These are phyloP conservation scores for Fonsecaea monophora DNA, from an alignment of 2,329 filamentous ascomycete species.

Conservation along the genomic window DNA sequence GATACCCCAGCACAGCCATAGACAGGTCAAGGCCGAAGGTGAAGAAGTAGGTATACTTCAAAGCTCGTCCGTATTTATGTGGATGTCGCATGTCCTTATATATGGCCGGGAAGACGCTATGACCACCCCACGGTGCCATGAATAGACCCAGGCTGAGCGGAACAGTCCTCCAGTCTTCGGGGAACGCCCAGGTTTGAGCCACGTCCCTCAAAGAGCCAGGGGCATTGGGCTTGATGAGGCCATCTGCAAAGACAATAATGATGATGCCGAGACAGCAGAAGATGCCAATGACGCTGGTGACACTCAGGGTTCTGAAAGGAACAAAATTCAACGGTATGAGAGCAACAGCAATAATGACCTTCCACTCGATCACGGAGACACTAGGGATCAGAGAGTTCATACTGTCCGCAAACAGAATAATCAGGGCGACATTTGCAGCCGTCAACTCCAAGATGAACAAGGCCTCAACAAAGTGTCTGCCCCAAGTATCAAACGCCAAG, in stretches of 20 bases:
- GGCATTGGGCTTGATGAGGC: conserved; percentile 76
- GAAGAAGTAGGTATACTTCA: conserved; percentile 83
- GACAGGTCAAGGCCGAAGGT: conserved; percentile 83
- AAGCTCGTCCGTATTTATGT: conserved; percentile 75
- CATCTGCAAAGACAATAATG: conserved; percentile 81
- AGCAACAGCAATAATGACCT: conserved; percentile 78
- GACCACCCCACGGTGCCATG: conserved; percentile 80
- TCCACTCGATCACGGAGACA: conserved; percentile 75
- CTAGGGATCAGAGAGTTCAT: conserved; percentile 78
- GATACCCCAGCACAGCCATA: conserved; percentile 80
- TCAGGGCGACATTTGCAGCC: conserved; percentile 84
- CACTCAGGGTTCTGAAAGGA: conserved; percentile 81
- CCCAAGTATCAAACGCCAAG: conserved; percentile 83
- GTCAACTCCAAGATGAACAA: conserved; percentile 88
- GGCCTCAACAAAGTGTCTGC: conserved; percentile 80
- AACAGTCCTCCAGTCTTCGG: conserved; percentile 82
- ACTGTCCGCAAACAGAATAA: conserved; percentile 93
- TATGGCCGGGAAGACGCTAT: conserved; percentile 82
- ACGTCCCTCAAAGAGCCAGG: conserved; percentile 86
- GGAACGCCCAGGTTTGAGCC: conserved; percentile 79
- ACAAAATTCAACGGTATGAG: conserved; percentile 84
- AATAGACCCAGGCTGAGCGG: conserved; percentile 88
- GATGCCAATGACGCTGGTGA: conserved; percentile 93
- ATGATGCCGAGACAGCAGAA: conserved; percentile 87
- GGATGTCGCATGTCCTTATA: conserved; percentile 81